phyloP scores from a whole-genome alignment of 2,329 filamentous ascomycete genomes.

The Elsinoe ampelina region DNA sequence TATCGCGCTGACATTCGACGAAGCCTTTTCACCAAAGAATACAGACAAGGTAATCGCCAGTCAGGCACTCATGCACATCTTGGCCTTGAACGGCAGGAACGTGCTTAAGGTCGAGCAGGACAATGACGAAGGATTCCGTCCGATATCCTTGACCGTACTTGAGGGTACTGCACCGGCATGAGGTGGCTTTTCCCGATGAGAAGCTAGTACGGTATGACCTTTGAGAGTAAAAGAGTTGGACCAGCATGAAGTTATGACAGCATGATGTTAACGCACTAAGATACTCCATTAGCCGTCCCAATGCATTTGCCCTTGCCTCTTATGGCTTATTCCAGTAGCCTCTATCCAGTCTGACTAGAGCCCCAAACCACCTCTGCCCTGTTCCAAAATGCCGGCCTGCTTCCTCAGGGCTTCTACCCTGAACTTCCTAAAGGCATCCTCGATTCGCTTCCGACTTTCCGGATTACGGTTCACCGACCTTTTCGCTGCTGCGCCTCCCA shows the following conservation, averaged over 20 bases:
- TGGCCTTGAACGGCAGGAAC: slow-evolving; percentile 50
- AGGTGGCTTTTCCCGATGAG: background rate
- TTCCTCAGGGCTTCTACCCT: slow-evolving; percentile 53
- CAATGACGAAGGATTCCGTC: slow-evolving; percentile 43
- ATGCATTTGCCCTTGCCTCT: background rate
- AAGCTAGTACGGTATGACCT: background rate
- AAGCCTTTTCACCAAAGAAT: slow-evolving; percentile 52
- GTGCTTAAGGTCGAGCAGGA: slow-evolving; percentile 43
- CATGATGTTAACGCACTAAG: background rate
- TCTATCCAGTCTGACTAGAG: background rate
- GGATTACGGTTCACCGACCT: slow-evolving; percentile 46
- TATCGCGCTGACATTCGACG: slow-evolving; percentile 53
- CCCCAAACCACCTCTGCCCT: slow-evolving; percentile 17
- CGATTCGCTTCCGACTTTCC: slow-evolving; percentile 47
- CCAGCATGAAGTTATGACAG: background rate
- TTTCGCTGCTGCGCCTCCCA: slow-evolving; percentile 46
- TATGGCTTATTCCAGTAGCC: background rate
- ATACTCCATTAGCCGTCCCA: background rate
- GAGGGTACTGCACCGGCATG: background rate
- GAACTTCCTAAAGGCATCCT: slow-evolving; percentile 54
- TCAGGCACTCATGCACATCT: slow-evolving; percentile 66
- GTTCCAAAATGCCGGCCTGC: slow-evolving; percentile 49
- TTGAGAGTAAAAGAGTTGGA: background rate
- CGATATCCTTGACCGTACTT: slow-evolving; percentile 20
- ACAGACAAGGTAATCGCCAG: slow-evolving; percentile 55